A percentile compares a stretch with the other conserved stretches of the same genome.
Conservation (phyloP, 805 yeast species). For the Candida incommunis region DNA sequence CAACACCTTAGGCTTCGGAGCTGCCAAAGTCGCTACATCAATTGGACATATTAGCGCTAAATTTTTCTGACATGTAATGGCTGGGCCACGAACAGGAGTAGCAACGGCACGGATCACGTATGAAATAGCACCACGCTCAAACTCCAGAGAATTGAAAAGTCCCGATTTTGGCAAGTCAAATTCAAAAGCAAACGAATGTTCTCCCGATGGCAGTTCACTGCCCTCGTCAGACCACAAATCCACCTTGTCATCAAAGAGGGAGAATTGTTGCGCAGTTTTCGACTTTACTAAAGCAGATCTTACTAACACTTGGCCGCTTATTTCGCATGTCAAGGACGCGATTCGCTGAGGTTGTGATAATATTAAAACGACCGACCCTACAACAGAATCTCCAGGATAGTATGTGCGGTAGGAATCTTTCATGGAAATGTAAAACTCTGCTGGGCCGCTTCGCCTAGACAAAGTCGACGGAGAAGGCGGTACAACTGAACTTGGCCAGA, state of each 20-base stretch:
- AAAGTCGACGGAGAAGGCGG: neutral
- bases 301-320: slow-evolving; percentile 16
- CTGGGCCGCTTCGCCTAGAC: neutral
- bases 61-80: slow-evolving; percentile 34
- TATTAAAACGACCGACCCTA: slow-evolving; percentile 20
- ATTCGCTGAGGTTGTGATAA: slow-evolving; percentile 14
- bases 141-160: slow-evolving; percentile 60
- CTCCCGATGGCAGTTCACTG: slow-evolving; percentile 32
- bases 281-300: neutral
- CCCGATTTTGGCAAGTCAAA: slow-evolving; percentile 66
- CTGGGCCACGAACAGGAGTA: slow-evolving; percentile 5
- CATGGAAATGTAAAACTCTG: slow-evolving; percentile 35
- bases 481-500: neutral
- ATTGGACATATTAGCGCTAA: slow-evolving; percentile 57
- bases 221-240: slow-evolving; percentile 1
- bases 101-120: slow-evolving; percentile 31
- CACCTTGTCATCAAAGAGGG: slow-evolving; percentile 11
- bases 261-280: neutral
- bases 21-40: slow-evolving; percentile 42
- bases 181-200: slow-evolving; percentile 76
- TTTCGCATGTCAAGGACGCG: slow-evolving; percentile 11
- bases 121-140: slow-evolving; percentile 72
- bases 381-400: slow-evolving; percentile 59
- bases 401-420: slow-evolving; percentile 65
- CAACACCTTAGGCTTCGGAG: slow-evolving; percentile 51